Evolutionary conservation across 441 rosid genomes (phyloP).

Genomic region (Hura crepitans): DNA sequence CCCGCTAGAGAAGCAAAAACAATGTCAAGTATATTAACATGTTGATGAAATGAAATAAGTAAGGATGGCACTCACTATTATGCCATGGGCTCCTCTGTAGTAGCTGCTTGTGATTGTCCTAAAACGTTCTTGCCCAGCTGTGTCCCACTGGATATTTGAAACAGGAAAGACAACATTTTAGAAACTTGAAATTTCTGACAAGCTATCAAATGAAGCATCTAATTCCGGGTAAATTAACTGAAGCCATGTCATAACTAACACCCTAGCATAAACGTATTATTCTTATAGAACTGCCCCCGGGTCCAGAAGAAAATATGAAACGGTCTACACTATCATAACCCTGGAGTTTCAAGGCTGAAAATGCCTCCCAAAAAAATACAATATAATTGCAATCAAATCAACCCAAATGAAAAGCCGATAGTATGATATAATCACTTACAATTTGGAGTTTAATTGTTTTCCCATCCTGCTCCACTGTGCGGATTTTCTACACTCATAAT

Average conservation of each 20-base stretch:
- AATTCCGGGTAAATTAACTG: neutral
- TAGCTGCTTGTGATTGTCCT: slow-evolving; percentile 73
- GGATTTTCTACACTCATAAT: slow-evolving; percentile 61
- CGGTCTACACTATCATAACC: neutral
- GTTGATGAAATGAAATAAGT: neutral
- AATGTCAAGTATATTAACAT: neutral
- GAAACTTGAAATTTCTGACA: neutral
- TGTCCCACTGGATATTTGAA: slow-evolving; percentile 51
- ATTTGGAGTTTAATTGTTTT: slow-evolving; percentile 94
- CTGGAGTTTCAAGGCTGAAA: neutral
- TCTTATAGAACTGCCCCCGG: neutral
- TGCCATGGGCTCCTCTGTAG: slow-evolving; percentile 73
- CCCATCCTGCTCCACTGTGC: slow-evolving; percentile 95
- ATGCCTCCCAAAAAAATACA: neutral
- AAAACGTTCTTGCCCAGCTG: slow-evolving; percentile 73
- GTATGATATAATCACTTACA: slow-evolving; percentile 39
- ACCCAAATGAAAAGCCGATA: neutral
- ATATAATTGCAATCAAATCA: slow-evolving; percentile 1
- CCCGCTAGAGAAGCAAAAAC: neutral
- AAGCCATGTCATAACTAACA: neutral
- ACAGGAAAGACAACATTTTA: neutral
- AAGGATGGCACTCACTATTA: slow-evolving; percentile 37
- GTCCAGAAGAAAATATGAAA: neutral
- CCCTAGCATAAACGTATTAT: neutral
- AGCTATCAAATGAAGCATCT: neutral